Evolutionary conservation across 176 grass and related monocot species (phyloP).

Genomic region (Microstegium vimineum): DNA sequence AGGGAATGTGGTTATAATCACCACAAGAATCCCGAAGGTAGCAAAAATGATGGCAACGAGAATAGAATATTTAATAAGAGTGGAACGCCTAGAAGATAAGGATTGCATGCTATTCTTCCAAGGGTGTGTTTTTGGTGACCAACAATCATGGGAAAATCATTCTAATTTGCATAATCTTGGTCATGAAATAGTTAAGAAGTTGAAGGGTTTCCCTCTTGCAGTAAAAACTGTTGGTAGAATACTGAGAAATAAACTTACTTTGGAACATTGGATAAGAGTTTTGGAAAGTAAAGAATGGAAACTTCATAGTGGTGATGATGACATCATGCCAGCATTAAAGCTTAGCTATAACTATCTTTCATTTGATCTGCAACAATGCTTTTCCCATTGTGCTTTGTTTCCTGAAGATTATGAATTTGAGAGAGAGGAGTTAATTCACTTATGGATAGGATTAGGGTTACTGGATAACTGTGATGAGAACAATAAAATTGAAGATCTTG

Average conservation of each 20-base stretch:
- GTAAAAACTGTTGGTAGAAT: conserved; percentile 20
- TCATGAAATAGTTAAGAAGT: neutral
- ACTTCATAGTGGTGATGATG: neutral
- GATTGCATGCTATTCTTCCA: neutral
- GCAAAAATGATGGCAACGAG: neutral
- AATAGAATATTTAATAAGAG: neutral
- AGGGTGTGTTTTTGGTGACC: neutral
- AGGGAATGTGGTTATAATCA: neutral
- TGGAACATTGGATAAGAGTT: neutral
- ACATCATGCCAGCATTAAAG: conserved; percentile 31
- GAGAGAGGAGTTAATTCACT: neutral
- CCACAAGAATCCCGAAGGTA: neutral
- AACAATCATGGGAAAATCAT: neutral
- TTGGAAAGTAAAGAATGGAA: conserved; percentile 20
- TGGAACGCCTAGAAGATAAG: neutral
- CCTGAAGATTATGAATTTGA: conserved; percentile 17
- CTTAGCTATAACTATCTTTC: conserved; percentile 28
- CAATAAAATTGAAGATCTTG: conserved; percentile 9
- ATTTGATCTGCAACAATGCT: conserved; percentile 23
- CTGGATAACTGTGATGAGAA: neutral
- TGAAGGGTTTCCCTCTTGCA: conserved; percentile 10
- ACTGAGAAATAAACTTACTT: neutral
- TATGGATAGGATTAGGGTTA: conserved; percentile 21
- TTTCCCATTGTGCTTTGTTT: conserved; percentile 21
- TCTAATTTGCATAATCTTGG: neutral